Evolutionary conservation across 1,284 basidiomycete species (phyloP).

Genomic region (Dichomitus squalens): DNA sequence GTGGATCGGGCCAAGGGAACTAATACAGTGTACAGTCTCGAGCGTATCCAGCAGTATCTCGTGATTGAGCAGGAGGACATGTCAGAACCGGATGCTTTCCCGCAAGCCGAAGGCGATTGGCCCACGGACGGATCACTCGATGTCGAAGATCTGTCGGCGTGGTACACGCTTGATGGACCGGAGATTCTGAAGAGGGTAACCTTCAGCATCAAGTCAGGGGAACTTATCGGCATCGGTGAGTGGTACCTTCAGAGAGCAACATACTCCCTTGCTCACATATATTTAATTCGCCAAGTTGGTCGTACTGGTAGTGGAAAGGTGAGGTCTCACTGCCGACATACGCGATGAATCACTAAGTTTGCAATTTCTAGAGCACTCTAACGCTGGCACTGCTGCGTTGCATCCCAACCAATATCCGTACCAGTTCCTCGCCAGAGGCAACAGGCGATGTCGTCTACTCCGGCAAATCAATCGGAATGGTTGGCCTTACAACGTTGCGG

Average conservation of each 20-base stretch:
- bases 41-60: conserved; percentile 75
- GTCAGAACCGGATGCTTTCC: background rate
- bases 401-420: conserved; percentile 38
- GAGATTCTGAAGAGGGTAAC: conserved; percentile 49
- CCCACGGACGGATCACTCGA: conserved; percentile 68
- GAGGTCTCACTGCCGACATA: background rate
- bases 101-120: conserved; percentile 55
- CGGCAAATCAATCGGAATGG: conserved; percentile 31
- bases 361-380: conserved; percentile 46
- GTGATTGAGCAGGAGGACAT: conserved; percentile 72
- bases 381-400: conserved; percentile 45
- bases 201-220: conserved; percentile 49
- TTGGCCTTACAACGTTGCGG: conserved; percentile 64
- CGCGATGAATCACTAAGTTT: background rate
- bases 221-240: conserved; percentile 50
- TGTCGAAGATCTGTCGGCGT: conserved; percentile 62
- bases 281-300: conserved; percentile 64
- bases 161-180: conserved; percentile 49
- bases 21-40: conserved; percentile 50
- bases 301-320: conserved; percentile 79
- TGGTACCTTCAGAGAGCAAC: no score
- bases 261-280: no score
- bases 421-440: conserved; percentile 27
- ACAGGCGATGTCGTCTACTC: conserved; percentile 40
- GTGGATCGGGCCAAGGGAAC: background rate